A percentile compares a stretch with the other conserved stretches of the same genome.
phyloP scores from a whole-genome alignment of 2,329 filamentous ascomycete species.

The Epichloe coenophiala region DNA sequence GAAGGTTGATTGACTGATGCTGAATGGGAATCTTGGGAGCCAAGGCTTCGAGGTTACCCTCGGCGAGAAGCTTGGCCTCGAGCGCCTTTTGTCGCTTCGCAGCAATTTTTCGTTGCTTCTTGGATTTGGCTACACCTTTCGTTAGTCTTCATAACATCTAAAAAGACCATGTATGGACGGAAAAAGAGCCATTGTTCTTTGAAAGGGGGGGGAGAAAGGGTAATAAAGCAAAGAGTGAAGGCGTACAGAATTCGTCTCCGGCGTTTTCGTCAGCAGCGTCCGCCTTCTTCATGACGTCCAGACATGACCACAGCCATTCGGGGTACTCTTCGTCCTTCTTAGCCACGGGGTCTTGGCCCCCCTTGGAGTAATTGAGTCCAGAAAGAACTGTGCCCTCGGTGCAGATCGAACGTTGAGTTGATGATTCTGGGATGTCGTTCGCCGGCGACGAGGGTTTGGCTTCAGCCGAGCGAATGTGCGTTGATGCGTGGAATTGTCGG shows the following conservation, averaged over 20 bases:
- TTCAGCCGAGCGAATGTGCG: constrained; percentile 22
- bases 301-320: constrained; percentile 63
- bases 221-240: neutral
- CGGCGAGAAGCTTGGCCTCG: constrained; percentile 47
- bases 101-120: constrained; percentile 63
- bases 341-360: constrained; percentile 58
- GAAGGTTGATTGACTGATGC: constrained; percentile 66
- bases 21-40: constrained; percentile 60
- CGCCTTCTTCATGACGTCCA: constrained; percentile 47
- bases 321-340: constrained; percentile 65
- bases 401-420: constrained; percentile 35
- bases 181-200: neutral
- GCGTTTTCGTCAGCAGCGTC: constrained; percentile 38
- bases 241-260: constrained; percentile 71
- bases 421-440: constrained; percentile 16
- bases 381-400: constrained; percentile 55
- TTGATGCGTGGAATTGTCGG: constrained; percentile 28
- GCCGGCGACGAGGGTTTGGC: constrained; percentile 23
- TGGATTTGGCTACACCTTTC: constrained; percentile 55
- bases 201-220: neutral
- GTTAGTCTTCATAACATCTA: neutral
- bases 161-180: neutral
- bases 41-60: constrained; percentile 52
- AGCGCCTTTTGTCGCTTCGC: constrained; percentile 46
- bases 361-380: constrained; percentile 69